Evolutionary conservation across 1,139 yeast species (phyloP).

Genomic region (Protomyces inouyei): DNA sequence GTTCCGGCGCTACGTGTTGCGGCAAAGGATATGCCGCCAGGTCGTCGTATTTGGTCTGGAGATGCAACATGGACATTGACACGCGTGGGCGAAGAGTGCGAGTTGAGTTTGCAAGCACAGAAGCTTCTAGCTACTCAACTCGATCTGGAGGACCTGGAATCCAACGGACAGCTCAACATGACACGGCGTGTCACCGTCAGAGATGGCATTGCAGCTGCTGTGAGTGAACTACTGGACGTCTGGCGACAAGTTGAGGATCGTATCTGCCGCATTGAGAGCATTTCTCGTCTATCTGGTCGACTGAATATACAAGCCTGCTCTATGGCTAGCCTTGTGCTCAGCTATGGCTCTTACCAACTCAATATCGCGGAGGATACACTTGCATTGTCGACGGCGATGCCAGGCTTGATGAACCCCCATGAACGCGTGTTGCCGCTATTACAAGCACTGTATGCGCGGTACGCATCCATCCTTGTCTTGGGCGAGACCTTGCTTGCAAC

Average conservation of each 20-base stretch:
- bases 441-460: not conserved
- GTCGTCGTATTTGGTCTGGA: constrained; percentile 1
- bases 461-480: not conserved
- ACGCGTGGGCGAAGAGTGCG: not conserved
- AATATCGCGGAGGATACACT: constrained; percentile 4
- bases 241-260: not conserved
- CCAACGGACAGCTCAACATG: constrained; percentile 1
- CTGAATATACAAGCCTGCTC: not conserved
- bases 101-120: not conserved
- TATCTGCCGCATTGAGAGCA: not conserved
- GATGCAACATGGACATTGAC: not conserved
- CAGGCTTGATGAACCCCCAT: constrained; percentile 7
- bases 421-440: not conserved
- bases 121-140: constrained; percentile 2
- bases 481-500: constrained; percentile 2
- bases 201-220: not conserved
- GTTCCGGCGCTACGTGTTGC: constrained; percentile 7
- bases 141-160: constrained; percentile 1
- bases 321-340: not conserved
- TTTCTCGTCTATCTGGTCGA: not conserved
- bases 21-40: constrained; percentile 9
- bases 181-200: not conserved
- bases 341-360: not conserved
- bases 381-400: not conserved
- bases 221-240: not conserved